These are phyloP conservation scores for Gonapodya sp. DNA, from an alignment of 192 early-diverging fungal species.

Conservation along the genomic window DNA sequence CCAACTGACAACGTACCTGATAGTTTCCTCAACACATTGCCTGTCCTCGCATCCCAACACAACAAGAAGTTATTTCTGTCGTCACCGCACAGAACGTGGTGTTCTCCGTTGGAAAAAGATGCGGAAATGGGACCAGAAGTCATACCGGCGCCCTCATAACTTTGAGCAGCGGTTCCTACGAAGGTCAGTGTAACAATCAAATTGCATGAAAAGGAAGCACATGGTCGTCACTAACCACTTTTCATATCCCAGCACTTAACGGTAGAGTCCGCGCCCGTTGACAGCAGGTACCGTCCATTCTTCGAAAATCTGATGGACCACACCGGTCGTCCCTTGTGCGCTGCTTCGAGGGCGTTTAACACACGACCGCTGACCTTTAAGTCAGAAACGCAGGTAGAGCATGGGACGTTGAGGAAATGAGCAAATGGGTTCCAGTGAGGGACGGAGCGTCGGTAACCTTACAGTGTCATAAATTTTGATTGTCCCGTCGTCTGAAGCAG, in stretches of 20 bases:
- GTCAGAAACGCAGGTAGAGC: not conserved
- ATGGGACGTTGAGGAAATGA: not conserved
- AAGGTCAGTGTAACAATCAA: constrained; percentile 14
- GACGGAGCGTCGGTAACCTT: too few species aligned
- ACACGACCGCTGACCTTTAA: constrained; percentile 39
- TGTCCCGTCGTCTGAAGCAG: constrained; percentile 72
- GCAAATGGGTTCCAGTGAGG: too few species aligned
- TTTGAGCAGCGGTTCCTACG: not conserved
- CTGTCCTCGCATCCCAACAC: constrained; percentile 64
- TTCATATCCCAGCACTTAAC: constrained; percentile 75
- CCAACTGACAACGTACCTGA: constrained; percentile 20
- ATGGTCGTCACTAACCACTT: constrained; percentile 62
- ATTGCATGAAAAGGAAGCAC: constrained; percentile 51
- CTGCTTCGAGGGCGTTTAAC: constrained; percentile 61
- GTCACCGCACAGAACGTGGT: constrained; percentile 59
- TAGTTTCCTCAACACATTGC: constrained; percentile 39
- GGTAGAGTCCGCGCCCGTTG: constrained; percentile 66
- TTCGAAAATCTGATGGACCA: constrained; percentile 66
- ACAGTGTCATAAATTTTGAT: constrained; percentile 83
- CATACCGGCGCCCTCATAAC: not conserved
- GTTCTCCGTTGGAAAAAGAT: constrained; percentile 54
- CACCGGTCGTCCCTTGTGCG: constrained; percentile 65
- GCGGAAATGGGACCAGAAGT: constrained; percentile 13
- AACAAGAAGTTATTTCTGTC: constrained; percentile 49
- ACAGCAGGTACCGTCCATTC: constrained; percentile 65